Evolutionary conservation across 805 yeast genomes (phyloP).

Genomic region (Ogataea methylovora): DNA sequence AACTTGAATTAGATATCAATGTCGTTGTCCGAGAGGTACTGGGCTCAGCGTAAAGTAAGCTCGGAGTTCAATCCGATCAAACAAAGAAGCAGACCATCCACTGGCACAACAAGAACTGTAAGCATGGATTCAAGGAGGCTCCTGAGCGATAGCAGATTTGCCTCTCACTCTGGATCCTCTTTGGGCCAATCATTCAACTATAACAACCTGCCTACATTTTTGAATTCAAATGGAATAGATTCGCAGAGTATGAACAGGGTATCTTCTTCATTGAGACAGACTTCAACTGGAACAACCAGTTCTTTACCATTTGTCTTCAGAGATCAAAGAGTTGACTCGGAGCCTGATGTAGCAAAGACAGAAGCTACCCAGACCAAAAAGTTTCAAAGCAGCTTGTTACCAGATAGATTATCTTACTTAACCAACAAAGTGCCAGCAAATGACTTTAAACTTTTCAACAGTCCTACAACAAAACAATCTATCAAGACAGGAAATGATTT

Average conservation of each 20-base stretch:
- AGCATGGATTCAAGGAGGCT: too few relatives aligned
- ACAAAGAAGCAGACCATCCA: too few relatives aligned
- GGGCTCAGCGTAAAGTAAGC: too few relatives aligned
- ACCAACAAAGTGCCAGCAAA: too few relatives aligned
- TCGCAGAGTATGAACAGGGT: conserved; percentile 2
- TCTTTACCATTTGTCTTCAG: conserved; percentile 1
- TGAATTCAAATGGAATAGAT: conserved; percentile 5
- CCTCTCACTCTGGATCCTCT: conserved; percentile 8
- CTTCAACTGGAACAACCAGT: conserved; percentile 7
- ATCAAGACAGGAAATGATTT: conserved; percentile 2
- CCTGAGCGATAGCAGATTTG: not conserved
- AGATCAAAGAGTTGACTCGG: not conserved
- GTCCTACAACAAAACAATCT: conserved; percentile 1
- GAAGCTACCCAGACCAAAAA: too few relatives aligned
- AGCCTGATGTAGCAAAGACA: too few relatives aligned
- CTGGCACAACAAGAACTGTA: too few relatives aligned
- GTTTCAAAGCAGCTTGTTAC: too few relatives aligned
- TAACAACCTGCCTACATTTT: conserved; percentile 11
- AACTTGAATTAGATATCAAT: too few relatives aligned
- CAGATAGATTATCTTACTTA: too few relatives aligned
- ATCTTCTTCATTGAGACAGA: conserved; percentile 6
- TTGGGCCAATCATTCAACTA: conserved; percentile 11
- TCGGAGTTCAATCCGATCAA: too few relatives aligned
- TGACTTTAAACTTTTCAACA: not conserved
- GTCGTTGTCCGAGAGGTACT: too few relatives aligned